A percentile compares a stretch with the other conserved stretches of the same genome.
Conservation (phyloP, 1,139 yeast genomes). For the Sugiyamaella novakii region DNA sequence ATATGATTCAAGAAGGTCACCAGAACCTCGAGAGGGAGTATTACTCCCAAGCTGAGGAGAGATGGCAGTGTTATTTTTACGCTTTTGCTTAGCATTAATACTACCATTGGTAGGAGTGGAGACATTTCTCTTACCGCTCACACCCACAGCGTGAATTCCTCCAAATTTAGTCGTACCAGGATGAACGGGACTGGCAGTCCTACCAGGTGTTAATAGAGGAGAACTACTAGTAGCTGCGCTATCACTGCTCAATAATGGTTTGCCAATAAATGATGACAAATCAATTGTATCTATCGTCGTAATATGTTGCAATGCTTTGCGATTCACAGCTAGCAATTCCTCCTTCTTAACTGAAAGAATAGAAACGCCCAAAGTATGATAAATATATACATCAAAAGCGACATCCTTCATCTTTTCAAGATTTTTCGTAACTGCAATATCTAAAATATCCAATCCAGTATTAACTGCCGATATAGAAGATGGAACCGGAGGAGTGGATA, state of each 20-base stretch:
- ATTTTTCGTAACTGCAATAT: slow-evolving; percentile 27
- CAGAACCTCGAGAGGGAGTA: neutral
- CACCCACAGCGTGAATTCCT: neutral
- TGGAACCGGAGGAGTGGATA: slow-evolving; percentile 3
- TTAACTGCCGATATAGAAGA: slow-evolving; percentile 16
- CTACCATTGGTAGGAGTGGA: slow-evolving; percentile 3
- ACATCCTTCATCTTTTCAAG: slow-evolving; percentile 23
- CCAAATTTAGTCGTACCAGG: neutral
- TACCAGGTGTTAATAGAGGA: neutral
- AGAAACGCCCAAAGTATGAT: slow-evolving; percentile 31
- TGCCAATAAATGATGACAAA: neutral
- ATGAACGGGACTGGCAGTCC: neutral
- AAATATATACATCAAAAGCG: slow-evolving; percentile 30
- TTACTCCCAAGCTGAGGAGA: neutral
- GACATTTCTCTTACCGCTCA: neutral
- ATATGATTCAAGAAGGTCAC: slow-evolving; percentile 23
- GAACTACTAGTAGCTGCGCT: neutral
- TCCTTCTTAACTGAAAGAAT: slow-evolving; percentile 24
- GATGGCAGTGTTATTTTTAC: neutral
- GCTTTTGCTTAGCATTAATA: neutral
- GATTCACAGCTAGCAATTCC: slow-evolving; percentile 16
- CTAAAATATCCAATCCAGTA: slow-evolving; percentile 23
- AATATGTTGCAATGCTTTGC: slow-evolving; percentile 4
- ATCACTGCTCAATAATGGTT: neutral
- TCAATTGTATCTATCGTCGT: slow-evolving; percentile 7